Evolutionary conservation across 2,329 filamentous ascomycete species (phyloP).

Genomic region (Colletotrichum graminicola): DNA sequence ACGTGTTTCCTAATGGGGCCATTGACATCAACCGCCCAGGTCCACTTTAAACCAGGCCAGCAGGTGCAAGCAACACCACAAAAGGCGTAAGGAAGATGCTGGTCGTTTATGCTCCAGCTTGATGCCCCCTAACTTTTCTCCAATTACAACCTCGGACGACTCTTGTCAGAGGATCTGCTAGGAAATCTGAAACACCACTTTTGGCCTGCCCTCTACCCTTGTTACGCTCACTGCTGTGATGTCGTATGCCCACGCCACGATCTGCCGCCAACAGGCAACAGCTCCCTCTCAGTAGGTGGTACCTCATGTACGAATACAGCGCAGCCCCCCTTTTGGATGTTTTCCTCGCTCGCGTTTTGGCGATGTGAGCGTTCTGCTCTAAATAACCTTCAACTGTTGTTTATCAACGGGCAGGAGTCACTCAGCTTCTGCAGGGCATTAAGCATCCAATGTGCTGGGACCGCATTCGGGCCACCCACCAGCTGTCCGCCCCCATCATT

Average conservation of each 20-base stretch:
- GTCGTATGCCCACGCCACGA: conserved; percentile 34
- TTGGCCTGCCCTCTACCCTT: conserved; percentile 32
- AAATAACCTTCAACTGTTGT: conserved; percentile 2
- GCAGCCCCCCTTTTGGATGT: conserved; percentile 6
- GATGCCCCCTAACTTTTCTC: conserved; percentile 13
- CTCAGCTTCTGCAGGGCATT: background rate
- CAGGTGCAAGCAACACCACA: conserved; percentile 28
- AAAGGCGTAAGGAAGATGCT: conserved; percentile 38
- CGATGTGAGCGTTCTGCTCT: background rate
- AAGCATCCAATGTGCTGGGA: conserved; percentile 12
- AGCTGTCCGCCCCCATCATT: conserved; percentile 16
- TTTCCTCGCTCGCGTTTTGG: conserved; percentile 12
- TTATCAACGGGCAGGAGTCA: conserved; percentile 5
- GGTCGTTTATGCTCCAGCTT: conserved; percentile 40
- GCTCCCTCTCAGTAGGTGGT: background rate
- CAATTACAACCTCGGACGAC: conserved; percentile 39
- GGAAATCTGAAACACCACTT: conserved; percentile 39
- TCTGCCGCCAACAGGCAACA: conserved; percentile 35
- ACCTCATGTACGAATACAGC: conserved; percentile 2
- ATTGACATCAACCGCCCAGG: conserved; percentile 35
- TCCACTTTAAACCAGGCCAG: conserved; percentile 26
- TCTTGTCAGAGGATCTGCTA: conserved; percentile 41
- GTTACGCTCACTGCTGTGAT: conserved; percentile 18
- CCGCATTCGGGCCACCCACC: conserved; percentile 21
- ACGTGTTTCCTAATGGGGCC: conserved; percentile 36